These are phyloP conservation scores for Flaveria ramosissima DNA, from an alignment of 129 eudicot genomes.

Conservation along the genomic window DNA sequence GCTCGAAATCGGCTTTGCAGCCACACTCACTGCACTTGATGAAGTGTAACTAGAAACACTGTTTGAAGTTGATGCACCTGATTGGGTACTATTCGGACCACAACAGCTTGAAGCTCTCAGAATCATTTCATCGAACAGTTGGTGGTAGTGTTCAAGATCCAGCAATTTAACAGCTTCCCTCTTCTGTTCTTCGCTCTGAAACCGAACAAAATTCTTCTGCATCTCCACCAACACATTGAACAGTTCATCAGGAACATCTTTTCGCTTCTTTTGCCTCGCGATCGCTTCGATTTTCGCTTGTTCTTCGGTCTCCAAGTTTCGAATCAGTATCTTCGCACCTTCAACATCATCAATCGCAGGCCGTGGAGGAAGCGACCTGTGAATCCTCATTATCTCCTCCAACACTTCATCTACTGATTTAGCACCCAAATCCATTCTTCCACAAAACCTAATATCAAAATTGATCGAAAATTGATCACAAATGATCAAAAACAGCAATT, in stretches of 20 bases:
- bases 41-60: slow-evolving; percentile 37
- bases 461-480: not conserved
- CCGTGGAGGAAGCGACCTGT: slow-evolving; percentile 64
- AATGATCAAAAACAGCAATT: not conserved
- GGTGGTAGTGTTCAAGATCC: slow-evolving; percentile 74
- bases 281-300: slow-evolving; percentile 57
- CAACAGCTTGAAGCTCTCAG: slow-evolving; percentile 75
- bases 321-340: slow-evolving; percentile 63
- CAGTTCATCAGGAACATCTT: slow-evolving; percentile 65
- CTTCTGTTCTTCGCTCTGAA: slow-evolving; percentile 70
- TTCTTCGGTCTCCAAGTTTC: slow-evolving; percentile 67
- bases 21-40: slow-evolving; percentile 19
- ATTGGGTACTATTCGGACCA: slow-evolving; percentile 25
- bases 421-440: slow-evolving; percentile 49
- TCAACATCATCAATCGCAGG: slow-evolving; percentile 86
- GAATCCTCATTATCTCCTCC: slow-evolving; percentile 74
- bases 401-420: slow-evolving; percentile 70
- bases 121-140: slow-evolving; percentile 79
- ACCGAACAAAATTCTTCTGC: slow-evolving; percentile 55
- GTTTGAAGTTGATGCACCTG: slow-evolving; percentile 35
- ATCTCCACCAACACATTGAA: slow-evolving; percentile 64
- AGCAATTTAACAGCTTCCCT: slow-evolving; percentile 61
- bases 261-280: slow-evolving; percentile 48
- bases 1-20: slow-evolving; percentile 33
- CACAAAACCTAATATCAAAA: slow-evolving; percentile 15